These are phyloP conservation scores for Daphne laureola DNA, from an alignment of 441 rosid genomes.

Conservation along the genomic window DNA sequence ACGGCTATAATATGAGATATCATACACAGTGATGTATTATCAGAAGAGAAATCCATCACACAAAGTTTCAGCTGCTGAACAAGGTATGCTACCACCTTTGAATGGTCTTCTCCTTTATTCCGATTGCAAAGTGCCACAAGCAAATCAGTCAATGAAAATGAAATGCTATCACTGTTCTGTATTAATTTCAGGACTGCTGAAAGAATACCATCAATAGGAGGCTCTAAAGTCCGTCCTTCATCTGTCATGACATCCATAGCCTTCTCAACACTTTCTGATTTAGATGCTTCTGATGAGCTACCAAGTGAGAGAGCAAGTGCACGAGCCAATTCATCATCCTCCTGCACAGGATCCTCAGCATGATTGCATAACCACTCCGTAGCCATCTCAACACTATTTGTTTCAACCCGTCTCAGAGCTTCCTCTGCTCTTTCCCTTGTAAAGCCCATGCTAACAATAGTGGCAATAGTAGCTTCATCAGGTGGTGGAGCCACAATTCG, in stretches of 20 bases:
- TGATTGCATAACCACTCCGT: constrained; percentile 94
- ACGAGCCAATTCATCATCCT: constrained; percentile 96
- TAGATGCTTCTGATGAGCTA: constrained; percentile 77
- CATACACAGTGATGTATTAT: constrained; percentile 66
- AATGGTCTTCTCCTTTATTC: constrained; percentile 74
- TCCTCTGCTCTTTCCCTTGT: constrained; percentile 97
- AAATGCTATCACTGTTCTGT: constrained; percentile 65
- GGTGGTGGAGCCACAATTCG: constrained; percentile 77
- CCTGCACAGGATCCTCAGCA: constrained; percentile 91
- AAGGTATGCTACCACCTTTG: constrained; percentile 68
- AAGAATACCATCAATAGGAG: constrained; percentile 82
- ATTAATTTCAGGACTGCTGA: constrained; percentile 72
- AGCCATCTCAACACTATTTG: constrained; percentile 98
- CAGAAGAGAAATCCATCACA: constrained; percentile 62
- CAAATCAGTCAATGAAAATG: constrained; percentile 84
- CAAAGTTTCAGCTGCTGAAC: constrained; percentile 82
- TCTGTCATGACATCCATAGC: constrained; percentile 46
- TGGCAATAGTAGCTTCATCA: constrained; percentile 81
- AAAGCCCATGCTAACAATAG: constrained; percentile 97
- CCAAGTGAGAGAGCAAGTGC: constrained; percentile 97
- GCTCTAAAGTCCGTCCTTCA: constrained; percentile 45
- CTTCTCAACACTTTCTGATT: constrained; percentile 69
- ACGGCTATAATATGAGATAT: constrained; percentile 77
- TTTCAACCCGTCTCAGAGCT: constrained; percentile 83
- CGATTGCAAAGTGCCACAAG: constrained; percentile 83